phyloP scores from a whole-genome alignment of 225 moss, liverwort and hornwort species.

The Anthoceros angustus region DNA sequence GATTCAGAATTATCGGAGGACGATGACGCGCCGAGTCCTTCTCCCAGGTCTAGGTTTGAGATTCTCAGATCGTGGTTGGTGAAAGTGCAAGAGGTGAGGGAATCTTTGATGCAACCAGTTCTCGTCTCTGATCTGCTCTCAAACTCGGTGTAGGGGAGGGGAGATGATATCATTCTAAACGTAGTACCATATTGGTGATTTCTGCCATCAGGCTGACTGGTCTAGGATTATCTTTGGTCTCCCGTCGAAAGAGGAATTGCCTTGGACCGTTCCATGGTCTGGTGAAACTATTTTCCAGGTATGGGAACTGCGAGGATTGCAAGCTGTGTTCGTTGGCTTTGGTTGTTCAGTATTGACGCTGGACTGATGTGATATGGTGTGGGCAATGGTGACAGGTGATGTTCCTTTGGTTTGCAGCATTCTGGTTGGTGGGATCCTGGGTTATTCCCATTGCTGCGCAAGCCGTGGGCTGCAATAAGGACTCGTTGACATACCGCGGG shows the following conservation, averaged over 20 bases:
- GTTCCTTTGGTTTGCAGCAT: conserved; percentile 94
- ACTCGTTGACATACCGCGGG: conserved; percentile 68
- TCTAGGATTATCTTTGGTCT: conserved; percentile 24
- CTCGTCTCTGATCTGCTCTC: no score
- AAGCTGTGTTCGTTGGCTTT: background rate
- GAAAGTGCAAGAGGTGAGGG: background rate
- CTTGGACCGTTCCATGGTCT: conserved; percentile 91
- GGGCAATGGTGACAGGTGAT: conserved; percentile 45
- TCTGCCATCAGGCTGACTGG: conserved; percentile 19
- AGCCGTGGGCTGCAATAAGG: conserved; percentile 65
- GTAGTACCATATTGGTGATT: no score
- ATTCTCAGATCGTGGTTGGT: background rate
- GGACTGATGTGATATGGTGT: background rate
- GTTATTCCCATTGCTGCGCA: conserved; percentile 81
- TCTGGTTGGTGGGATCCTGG: conserved; percentile 97
- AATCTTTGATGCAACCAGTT: no score
- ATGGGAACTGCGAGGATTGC: background rate
- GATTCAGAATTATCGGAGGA: conserved; percentile 2
- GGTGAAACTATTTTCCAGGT: conserved; percentile 95
- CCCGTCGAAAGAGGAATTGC: conserved; percentile 20
- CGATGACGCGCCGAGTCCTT: background rate
- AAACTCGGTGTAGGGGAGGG: no score
- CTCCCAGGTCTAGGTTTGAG: background rate
- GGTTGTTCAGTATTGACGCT: background rate
- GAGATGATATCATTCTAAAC: no score